Conservation (phyloP, 495 filamentous ascomycete genomes). For the Neurospora africana region DNA sequence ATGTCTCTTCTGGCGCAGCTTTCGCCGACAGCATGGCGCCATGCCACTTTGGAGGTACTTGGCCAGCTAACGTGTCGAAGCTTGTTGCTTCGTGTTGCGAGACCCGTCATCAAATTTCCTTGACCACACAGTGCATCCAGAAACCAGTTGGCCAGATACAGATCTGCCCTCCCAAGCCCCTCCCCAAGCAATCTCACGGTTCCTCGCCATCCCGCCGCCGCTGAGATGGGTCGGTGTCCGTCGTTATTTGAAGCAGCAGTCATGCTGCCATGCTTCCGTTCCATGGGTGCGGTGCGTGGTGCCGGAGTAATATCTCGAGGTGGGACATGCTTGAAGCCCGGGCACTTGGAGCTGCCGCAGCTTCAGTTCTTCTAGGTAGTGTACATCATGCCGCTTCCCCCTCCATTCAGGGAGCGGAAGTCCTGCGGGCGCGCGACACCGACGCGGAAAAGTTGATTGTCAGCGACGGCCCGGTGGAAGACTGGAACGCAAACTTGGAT, state of each 20-base stretch:
- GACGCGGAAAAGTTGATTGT: not conserved
- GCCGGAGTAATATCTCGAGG: not conserved
- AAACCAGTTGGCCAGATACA: slow-evolving; percentile 3
- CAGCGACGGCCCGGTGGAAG: not conserved
- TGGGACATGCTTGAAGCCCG: not conserved
- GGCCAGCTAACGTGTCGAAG: slow-evolving; percentile 1
- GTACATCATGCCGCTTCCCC: not conserved
- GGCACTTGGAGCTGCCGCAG: not conserved
- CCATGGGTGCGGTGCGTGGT: not conserved
- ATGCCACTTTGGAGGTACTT: slow-evolving; percentile 3
- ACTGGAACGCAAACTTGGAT: not conserved
- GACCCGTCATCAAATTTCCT: slow-evolving; percentile 6
- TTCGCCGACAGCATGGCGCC: not conserved
- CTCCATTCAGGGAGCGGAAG: not conserved
- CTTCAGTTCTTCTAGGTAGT: too few relatives aligned
- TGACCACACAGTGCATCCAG: slow-evolving; percentile 4
- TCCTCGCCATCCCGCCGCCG: not conserved
- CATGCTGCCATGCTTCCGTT: not conserved
- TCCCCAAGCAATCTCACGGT: not conserved
- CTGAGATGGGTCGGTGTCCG: not conserved
- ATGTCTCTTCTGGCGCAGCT: not conserved
- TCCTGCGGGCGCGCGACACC: not conserved
- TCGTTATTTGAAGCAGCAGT: not conserved
- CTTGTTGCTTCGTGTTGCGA: not conserved
- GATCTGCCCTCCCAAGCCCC: slow-evolving; percentile 1